Evolutionary conservation across 345 rosid species (phyloP).

Genomic region (Clarkia xantiana): DNA sequence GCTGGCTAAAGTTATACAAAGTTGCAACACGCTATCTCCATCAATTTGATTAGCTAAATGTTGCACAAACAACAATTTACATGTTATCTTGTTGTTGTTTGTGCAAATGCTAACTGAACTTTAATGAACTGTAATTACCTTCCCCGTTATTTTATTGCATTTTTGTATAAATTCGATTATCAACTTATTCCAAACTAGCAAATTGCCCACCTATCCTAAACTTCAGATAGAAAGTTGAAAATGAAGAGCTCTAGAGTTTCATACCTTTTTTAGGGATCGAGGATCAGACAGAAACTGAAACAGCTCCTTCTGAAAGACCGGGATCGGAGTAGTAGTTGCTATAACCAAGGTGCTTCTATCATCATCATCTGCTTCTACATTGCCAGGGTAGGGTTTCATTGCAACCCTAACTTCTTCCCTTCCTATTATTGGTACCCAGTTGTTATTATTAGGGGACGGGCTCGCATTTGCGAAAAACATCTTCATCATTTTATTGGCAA

Average conservation of each 20-base stretch:
- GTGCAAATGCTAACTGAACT: no score
- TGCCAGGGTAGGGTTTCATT: slow-evolving; percentile 2
- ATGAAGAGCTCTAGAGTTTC: neutral
- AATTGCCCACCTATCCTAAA: no score
- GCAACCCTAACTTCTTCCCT: slow-evolving; percentile 18
- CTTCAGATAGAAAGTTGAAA: neutral
- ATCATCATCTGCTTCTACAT: slow-evolving; percentile 3
- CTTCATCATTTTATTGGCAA: slow-evolving; percentile 24
- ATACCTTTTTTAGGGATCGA: slow-evolving; percentile 21
- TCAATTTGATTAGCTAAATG: no score
- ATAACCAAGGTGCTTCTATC: slow-evolving; percentile 13
- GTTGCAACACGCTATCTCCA: no score
- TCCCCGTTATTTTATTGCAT: no score
- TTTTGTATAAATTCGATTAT: no score
- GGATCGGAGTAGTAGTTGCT: slow-evolving; percentile 20
- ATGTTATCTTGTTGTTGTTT: no score
- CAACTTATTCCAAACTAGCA: no score
- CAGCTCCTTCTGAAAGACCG: slow-evolving; percentile 10
- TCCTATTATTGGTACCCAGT: slow-evolving; percentile 21
- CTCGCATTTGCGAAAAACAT: slow-evolving; percentile 14
- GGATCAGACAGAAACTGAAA: slow-evolving; percentile 19
- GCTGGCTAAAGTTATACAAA: no score
- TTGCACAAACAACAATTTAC: no score
- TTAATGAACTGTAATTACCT: no score
- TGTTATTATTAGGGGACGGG: slow-evolving; percentile 2